Evolutionary conservation across 2,329 filamentous ascomycete genomes (phyloP).

Genomic region (Malbranchea cinnamomea): DNA sequence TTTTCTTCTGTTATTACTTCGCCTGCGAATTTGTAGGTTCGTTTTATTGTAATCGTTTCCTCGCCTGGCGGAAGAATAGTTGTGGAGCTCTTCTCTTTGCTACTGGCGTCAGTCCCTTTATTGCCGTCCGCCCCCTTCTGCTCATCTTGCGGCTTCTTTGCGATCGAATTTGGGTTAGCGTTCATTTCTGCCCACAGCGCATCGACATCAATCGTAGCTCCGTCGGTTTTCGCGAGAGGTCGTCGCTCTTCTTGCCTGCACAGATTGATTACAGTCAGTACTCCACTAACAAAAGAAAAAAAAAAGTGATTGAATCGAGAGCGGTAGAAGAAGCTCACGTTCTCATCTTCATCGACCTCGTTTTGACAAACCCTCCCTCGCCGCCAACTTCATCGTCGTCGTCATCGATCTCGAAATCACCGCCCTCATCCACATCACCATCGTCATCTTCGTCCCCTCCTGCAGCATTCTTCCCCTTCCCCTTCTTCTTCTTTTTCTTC

Average conservation of each 20-base stretch:
- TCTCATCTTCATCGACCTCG: conserved; percentile 36
- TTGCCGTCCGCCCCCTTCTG: neutral
- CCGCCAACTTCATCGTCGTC: conserved; percentile 30
- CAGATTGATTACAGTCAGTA: neutral
- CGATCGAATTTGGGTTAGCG: conserved; percentile 11
- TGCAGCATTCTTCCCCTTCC: conserved; percentile 14
- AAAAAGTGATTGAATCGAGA: neutral
- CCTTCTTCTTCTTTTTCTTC: conserved; percentile 25
- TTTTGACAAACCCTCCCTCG: conserved; percentile 37
- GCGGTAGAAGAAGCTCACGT: conserved; percentile 22
- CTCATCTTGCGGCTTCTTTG: conserved; percentile 8
- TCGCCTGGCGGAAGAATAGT: conserved; percentile 14
- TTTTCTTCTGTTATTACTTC: conserved; percentile 40
- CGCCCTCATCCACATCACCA: too few relatives aligned
- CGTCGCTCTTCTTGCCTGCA: conserved; percentile 33
- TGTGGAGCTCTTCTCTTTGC: conserved; percentile 7
- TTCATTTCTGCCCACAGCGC: conserved; percentile 40
- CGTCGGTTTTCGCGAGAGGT: conserved; percentile 31
- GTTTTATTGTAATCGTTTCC: conserved; percentile 39
- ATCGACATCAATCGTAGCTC: conserved; percentile 40
- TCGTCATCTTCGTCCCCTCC: conserved; percentile 24
- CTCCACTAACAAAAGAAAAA: conserved; percentile 1
- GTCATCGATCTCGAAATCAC: conserved; percentile 11
- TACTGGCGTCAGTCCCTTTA: conserved; percentile 3
- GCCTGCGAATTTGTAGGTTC: conserved; percentile 43